Conservation (phyloP, 1,284 basidiomycete genomes). For the Rhodotorula sp. region DNA sequence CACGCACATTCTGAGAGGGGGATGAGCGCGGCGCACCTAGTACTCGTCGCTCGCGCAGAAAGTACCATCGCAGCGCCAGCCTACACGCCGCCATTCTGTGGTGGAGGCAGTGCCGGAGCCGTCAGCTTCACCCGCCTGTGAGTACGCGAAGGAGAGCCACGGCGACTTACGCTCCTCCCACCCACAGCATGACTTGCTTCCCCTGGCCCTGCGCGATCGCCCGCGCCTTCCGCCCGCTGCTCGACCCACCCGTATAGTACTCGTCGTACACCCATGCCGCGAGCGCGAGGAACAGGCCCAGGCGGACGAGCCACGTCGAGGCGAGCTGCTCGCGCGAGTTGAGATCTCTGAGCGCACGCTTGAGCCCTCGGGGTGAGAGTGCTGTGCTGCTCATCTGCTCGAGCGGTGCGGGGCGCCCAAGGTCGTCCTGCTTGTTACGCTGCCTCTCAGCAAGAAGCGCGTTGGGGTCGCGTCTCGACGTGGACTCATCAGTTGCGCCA, state of each 20-base stretch:
- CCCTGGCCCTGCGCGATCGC: not conserved
- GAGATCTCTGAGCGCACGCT: not conserved
- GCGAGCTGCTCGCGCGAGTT: conserved; percentile 4
- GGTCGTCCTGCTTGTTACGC: no score
- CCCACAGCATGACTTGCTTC: conserved; percentile 7
- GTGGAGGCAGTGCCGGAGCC: no score
- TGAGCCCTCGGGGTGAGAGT: not conserved
- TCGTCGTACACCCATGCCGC: conserved; percentile 18
- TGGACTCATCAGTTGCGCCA: no score
- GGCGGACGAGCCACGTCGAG: conserved; percentile 17
- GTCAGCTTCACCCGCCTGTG: not conserved
- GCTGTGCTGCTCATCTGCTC: not conserved
- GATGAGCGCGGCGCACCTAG: conserved; percentile 4
- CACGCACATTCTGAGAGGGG: no score
- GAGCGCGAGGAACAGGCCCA: conserved; percentile 13
- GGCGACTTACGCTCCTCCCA: conserved; percentile 21
- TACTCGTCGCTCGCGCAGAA: not conserved
- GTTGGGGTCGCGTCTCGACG: no score
- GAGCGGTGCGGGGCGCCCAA: no score
- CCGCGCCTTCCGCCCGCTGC: not conserved
- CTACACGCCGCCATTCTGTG: conserved; percentile 4
- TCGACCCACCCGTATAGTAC: not conserved
- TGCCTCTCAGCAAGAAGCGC: no score
- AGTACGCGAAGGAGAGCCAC: not conserved
- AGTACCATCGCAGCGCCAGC: conserved; percentile 16